Base-by-base conservation (phyloP, 345 rosid genomes). In the Capsella bursapastoris region DNA sequence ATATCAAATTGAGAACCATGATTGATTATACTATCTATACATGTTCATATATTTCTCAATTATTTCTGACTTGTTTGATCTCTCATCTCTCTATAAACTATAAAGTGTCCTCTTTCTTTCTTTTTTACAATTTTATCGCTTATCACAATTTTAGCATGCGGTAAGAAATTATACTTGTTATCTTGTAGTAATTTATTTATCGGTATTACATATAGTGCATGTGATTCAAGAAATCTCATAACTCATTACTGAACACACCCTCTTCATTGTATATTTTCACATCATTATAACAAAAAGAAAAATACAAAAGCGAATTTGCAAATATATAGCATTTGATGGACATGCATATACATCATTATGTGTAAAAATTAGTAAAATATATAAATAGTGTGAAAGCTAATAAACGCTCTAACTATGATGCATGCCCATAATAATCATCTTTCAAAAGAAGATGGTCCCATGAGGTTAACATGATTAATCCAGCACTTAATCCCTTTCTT, bases 381-480 rank as follows among this genome's bases (percentile, higher is more conserved):
- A 40, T 22, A 22, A 22, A 22, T 22, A 22, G 25, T 43, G 64
- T 34, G 49, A 69, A 76, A 34, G 52, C 64, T 62, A 76, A 63
- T 53, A 56, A 76, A 70, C 70, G 80, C 71, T 71, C 63, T 65
- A 71, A 71, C 63, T 78, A 71, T 66, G 68, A 58, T 78, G 81
- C 81, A 78, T 78, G 64, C 73, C 77, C 77, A 65, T 71, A 66
- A 50, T 71, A 66, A 77, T 66, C 72, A 65, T 71, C 57, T 41
- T 71, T 65, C 57, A 27, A 58, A 71, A 65, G 72, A 65, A 65
- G 63, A 50, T 71, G 80, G 80, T 49, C 76, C 80, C 77, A 71
- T 57, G 58, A 78, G 77, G 69, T 71, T 71, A 72, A 78, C 81
- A 78, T 78, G 77, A 78, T 78, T 78, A 78, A 78, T 58, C 76